phyloP scores from a whole-genome alignment of 345 rosid genomes.

The Abelmoschus esculentus region DNA sequence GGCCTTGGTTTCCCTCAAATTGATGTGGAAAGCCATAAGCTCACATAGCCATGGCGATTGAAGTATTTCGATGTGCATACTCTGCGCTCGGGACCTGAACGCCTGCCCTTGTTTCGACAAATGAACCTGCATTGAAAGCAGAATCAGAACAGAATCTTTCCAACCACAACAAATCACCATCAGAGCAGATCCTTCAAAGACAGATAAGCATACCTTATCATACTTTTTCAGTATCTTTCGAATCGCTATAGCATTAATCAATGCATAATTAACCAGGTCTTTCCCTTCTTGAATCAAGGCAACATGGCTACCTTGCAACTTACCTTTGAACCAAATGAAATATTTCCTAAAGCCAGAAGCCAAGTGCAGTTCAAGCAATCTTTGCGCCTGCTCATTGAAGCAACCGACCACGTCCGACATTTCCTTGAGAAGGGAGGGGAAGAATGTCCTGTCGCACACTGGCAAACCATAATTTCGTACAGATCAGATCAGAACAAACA shows the following conservation, averaged over 20 bases:
- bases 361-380: slow-evolving; percentile 78
- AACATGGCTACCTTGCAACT: slow-evolving; percentile 36
- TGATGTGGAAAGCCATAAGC: slow-evolving; percentile 90
- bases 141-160: not conserved
- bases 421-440: slow-evolving; percentile 76
- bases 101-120: slow-evolving; percentile 90
- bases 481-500: not conserved
- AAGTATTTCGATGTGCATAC: slow-evolving; percentile 81
- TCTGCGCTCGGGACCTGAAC: slow-evolving; percentile 74
- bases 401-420: slow-evolving; percentile 79
- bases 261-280: slow-evolving; percentile 78
- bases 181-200: not conserved
- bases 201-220: slow-evolving; percentile 54
- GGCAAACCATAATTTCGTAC: not conserved
- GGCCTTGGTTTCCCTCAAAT: slow-evolving; percentile 51
- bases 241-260: slow-evolving; percentile 74
- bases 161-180: slow-evolving; percentile 30
- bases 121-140: slow-evolving; percentile 49
- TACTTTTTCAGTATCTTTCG: slow-evolving; percentile 91
- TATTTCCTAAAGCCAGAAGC: slow-evolving; percentile 72
- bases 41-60: slow-evolving; percentile 97
- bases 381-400: slow-evolving; percentile 70
- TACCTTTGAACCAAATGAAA: slow-evolving; percentile 65
- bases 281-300: slow-evolving; percentile 73
- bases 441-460: slow-evolving; percentile 93